Evolutionary conservation across 2,329 filamentous ascomycete genomes (phyloP).

Genomic region (Polytolypa hystricis): DNA sequence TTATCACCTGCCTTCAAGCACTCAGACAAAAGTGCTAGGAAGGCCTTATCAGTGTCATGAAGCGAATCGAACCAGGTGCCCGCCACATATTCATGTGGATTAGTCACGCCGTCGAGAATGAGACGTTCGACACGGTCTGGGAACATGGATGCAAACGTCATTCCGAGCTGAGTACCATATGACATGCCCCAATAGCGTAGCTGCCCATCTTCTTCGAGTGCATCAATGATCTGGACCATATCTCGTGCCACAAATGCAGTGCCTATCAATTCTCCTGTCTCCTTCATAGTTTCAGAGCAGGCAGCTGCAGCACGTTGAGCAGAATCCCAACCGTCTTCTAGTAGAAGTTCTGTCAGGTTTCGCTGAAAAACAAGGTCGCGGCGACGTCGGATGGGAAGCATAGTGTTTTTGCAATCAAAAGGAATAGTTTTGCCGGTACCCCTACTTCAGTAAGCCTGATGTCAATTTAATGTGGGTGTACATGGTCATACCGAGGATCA

Average conservation of each 20-base stretch:
- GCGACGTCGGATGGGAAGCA: neutral
- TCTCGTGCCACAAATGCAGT: constrained; percentile 37
- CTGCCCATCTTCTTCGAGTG: constrained; percentile 31
- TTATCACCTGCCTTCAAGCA: constrained; percentile 40
- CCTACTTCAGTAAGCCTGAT: no score
- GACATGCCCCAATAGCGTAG: constrained; percentile 19
- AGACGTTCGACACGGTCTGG: constrained; percentile 28
- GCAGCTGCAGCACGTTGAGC: constrained; percentile 1
- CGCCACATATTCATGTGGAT: constrained; percentile 36
- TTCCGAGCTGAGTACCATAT: constrained; percentile 24
- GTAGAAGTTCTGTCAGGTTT: constrained; percentile 1
- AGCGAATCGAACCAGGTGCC: constrained; percentile 36
- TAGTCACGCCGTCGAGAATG: constrained; percentile 29
- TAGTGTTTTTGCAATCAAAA: constrained; percentile 5
- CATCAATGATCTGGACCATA: constrained; percentile 35
- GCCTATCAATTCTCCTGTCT: constrained; percentile 29
- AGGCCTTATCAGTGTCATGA: constrained; percentile 42
- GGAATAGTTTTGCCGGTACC: constrained; percentile 7
- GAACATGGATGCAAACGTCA: constrained; percentile 28
- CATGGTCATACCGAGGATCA: constrained; percentile 11
- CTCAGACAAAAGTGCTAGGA: constrained; percentile 44
- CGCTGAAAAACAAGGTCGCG: neutral
- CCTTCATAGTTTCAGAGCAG: constrained; percentile 10
- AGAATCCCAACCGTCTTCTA: constrained; percentile 2
- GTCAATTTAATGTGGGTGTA: no score